Percentiles rank a stretch among this genome's conserved stretches.
Conservation (phyloP, 257 asterid species). For the Paulownia fortunei region DNA sequence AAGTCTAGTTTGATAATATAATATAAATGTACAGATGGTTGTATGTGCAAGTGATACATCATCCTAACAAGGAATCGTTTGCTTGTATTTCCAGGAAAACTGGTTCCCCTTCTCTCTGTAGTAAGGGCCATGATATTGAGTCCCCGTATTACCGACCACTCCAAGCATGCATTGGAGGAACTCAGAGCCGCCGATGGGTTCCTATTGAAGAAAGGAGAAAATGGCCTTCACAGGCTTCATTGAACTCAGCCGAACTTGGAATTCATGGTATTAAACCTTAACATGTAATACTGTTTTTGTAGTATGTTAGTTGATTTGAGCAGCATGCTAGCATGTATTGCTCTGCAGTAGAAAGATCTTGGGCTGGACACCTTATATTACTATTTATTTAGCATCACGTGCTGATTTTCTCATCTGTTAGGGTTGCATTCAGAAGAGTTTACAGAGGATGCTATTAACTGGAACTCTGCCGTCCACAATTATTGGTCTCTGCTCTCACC, state of each 20-base stretch:
- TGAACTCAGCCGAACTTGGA: slow-evolving; percentile 68
- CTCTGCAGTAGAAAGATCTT: neutral
- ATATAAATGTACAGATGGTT: neutral
- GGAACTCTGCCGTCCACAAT: slow-evolving; percentile 79
- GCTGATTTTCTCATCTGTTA: slow-evolving; percentile 33
- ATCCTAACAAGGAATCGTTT: slow-evolving; percentile 28
- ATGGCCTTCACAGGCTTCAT: slow-evolving; percentile 80
- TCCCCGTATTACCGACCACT: slow-evolving; percentile 92
- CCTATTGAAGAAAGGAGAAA: slow-evolving; percentile 76
- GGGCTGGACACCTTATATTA: neutral
- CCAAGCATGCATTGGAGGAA: slow-evolving; percentile 84
- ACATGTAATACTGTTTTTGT: neutral
- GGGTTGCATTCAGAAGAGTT: slow-evolving; percentile 75
- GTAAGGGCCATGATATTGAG: slow-evolving; percentile 76
- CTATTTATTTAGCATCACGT: neutral
- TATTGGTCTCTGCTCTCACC: slow-evolving; percentile 99
- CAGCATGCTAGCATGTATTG: slow-evolving; percentile 10
- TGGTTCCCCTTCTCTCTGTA: slow-evolving; percentile 75
- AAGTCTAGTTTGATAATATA: neutral
- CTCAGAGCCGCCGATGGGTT: slow-evolving; percentile 89
- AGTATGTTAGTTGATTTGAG: slow-evolving; percentile 14
- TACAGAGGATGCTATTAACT: slow-evolving; percentile 68
- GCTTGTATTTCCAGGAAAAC: slow-evolving; percentile 69
- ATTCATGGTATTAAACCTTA: slow-evolving; percentile 62
- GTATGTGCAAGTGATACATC: slow-evolving; percentile 11